A percentile compares a stretch with the other conserved stretches of the same genome.
phyloP scores from a whole-genome alignment of 371 early-diverging fungal genomes.

The Batkoa obscura region DNA sequence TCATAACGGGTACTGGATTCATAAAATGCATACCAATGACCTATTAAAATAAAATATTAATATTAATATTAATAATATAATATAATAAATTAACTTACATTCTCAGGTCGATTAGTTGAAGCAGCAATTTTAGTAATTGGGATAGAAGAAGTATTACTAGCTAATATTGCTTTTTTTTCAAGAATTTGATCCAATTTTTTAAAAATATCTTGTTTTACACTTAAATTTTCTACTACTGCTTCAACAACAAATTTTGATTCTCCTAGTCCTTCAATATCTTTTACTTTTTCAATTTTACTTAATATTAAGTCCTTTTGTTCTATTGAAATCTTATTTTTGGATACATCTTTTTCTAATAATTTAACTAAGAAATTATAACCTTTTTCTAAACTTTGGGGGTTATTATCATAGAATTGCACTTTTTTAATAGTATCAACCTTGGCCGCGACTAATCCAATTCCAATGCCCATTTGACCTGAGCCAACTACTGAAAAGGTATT shows the following conservation, averaged over 20 bases:
- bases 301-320: conserved; percentile 47
- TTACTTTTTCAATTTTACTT: conserved; percentile 40
- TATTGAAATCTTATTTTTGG: conserved; percentile 66
- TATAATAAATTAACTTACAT: conserved; percentile 15
- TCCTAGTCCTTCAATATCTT: conserved; percentile 27
- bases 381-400: conserved; percentile 56
- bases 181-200: conserved; percentile 45
- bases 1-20: conserved; percentile 96
- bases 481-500: conserved; percentile 56
- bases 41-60: conserved; percentile 8
- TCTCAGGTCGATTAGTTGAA: conserved; percentile 57
- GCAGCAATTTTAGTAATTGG: conserved; percentile 92
- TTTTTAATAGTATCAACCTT: conserved; percentile 48
- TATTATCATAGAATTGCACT: conserved; percentile 71
- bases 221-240: conserved; percentile 85
- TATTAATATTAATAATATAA: not conserved
- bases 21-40: conserved; percentile 88
- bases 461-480: conserved; percentile 78
- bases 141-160: conserved; percentile 90
- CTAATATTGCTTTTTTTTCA: conserved; percentile 61
- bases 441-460: conserved; percentile 89
- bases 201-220: conserved; percentile 71
- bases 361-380: conserved; percentile 61
- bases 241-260: conserved; percentile 78
- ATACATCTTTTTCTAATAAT: conserved; percentile 72